phyloP scores from a whole-genome alignment of 805 yeast species.

The Zygosaccharomyces gambellarensis region DNA sequence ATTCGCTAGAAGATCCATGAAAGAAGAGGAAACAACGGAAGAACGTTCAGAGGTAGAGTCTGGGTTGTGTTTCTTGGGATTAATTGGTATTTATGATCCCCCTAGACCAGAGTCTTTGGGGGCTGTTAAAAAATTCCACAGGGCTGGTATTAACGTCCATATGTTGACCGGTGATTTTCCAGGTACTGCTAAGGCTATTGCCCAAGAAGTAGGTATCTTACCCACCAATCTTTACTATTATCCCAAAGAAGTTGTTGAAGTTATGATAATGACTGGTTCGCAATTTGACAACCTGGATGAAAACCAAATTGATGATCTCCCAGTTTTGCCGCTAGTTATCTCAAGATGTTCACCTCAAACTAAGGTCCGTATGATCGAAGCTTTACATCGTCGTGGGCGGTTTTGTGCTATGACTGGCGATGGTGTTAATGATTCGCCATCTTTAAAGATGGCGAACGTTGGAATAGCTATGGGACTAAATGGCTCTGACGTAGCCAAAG shows the following conservation, averaged over 20 bases:
- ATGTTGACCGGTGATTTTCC: constrained; percentile 97
- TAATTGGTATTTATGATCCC: constrained; percentile 95
- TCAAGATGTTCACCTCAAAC: constrained; percentile 95
- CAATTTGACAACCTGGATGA: constrained; percentile 69
- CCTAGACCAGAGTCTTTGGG: constrained; percentile 82
- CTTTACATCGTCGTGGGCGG: constrained; percentile 83
- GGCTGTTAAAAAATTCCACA: constrained; percentile 70
- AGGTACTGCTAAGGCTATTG: constrained; percentile 80
- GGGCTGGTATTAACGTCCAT: constrained; percentile 94
- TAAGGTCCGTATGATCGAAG: constrained; percentile 83
- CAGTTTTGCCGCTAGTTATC: constrained; percentile 77
- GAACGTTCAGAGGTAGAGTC: constrained; percentile 44
- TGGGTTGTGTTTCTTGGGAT: constrained; percentile 71
- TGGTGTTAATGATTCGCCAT: constrained; percentile 98
- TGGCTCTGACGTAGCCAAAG: constrained; percentile 98
- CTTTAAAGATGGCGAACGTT: constrained; percentile 89
- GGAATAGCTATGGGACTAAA: constrained; percentile 91
- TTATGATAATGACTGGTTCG: constrained; percentile 79
- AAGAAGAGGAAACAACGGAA: constrained; percentile 34
- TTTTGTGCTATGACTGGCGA: constrained; percentile 99
- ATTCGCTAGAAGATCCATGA: constrained; percentile 47
- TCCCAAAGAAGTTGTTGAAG: constrained; percentile 39
- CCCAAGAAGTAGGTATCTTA: constrained; percentile 84
- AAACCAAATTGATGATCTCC: constrained; percentile 63
- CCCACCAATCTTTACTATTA: constrained; percentile 44